Conservation (phyloP, 1,284 basidiomycete species). For the Moesziomyces sp. region DNA sequence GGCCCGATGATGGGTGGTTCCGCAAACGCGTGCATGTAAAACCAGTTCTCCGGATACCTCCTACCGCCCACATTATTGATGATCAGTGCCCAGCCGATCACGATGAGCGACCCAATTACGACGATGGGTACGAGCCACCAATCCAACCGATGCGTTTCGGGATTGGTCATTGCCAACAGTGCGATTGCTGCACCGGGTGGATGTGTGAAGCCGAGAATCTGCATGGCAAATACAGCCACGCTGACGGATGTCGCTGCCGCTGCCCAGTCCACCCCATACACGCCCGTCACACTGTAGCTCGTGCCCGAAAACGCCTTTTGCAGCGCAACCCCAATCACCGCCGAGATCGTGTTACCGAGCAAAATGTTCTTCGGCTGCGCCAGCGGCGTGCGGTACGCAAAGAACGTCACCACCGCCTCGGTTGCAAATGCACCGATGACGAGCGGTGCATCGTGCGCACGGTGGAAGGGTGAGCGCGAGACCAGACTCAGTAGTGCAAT, state of each 20-base stretch:
- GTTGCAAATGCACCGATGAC: constrained; percentile 54
- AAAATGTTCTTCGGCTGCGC: constrained; percentile 60
- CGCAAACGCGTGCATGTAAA: constrained; percentile 29
- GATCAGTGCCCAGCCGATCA: constrained; percentile 60
- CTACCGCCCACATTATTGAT: constrained; percentile 55
- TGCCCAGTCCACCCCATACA: constrained; percentile 52
- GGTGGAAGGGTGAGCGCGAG: constrained; percentile 30
- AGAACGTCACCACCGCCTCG: constrained; percentile 60
- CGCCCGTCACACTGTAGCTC: constrained; percentile 36
- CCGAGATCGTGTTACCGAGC: constrained; percentile 52
- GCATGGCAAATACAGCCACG: constrained; percentile 52
- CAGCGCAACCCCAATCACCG: constrained; percentile 55
- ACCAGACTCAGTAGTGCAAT: constrained; percentile 27
- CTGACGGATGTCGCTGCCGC: constrained; percentile 30
- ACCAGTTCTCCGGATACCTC: constrained; percentile 47
- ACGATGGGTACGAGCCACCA: constrained; percentile 51
- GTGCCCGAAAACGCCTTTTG: constrained; percentile 43
- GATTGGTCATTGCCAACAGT: constrained; percentile 46
- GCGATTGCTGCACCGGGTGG: constrained; percentile 60
- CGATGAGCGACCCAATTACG: constrained; percentile 33
- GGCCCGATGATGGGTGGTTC: constrained; percentile 40
- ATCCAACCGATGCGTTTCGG: constrained; percentile 22
- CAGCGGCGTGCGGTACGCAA: constrained; percentile 43
- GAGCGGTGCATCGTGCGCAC: constrained; percentile 34
- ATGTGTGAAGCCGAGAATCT: constrained; percentile 56